phyloP scores from a whole-genome alignment of 257 asterid genomes.

The Solanum neorickii region DNA sequence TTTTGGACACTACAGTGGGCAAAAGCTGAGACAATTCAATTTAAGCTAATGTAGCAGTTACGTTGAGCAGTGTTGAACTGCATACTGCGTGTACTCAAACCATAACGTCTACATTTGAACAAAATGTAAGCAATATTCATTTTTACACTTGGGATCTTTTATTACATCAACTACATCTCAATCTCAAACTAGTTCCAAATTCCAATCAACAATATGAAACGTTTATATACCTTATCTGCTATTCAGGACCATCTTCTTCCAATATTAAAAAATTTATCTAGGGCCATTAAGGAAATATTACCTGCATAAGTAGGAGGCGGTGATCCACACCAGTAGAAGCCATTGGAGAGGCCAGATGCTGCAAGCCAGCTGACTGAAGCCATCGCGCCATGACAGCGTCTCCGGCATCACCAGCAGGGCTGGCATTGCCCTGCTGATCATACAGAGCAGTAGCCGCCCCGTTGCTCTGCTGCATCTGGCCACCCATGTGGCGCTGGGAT shows the following conservation, averaged over 20 bases:
- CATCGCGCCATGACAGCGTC: conserved; percentile 99
- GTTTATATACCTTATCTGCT: neutral
- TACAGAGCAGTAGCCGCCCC: conserved; percentile 87
- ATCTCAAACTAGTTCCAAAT: neutral
- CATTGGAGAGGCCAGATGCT: conserved; percentile 98
- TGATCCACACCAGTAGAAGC: conserved; percentile 65
- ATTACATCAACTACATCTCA: neutral
- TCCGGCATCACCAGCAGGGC: conserved; percentile 81
- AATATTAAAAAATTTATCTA: neutral
- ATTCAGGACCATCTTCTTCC: neutral
- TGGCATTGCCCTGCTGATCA: conserved; percentile 73
- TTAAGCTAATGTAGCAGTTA: neutral
- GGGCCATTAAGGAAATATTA: conserved; percentile 1
- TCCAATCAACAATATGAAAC: neutral
- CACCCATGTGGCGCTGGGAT: conserved; percentile 99
- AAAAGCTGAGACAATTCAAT: neutral
- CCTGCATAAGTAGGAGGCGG: conserved; percentile 86
- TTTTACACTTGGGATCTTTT: neutral
- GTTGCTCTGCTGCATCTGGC: conserved; percentile 99
- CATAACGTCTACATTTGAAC: neutral
- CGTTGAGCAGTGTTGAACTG: neutral
- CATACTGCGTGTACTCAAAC: neutral
- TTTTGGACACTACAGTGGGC: neutral
- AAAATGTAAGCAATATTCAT: neutral
- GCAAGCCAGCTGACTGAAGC: conserved; percentile 99